phyloP scores from a whole-genome alignment of 805 yeast genomes.

The Wickerhamomyces sydowiorum region DNA sequence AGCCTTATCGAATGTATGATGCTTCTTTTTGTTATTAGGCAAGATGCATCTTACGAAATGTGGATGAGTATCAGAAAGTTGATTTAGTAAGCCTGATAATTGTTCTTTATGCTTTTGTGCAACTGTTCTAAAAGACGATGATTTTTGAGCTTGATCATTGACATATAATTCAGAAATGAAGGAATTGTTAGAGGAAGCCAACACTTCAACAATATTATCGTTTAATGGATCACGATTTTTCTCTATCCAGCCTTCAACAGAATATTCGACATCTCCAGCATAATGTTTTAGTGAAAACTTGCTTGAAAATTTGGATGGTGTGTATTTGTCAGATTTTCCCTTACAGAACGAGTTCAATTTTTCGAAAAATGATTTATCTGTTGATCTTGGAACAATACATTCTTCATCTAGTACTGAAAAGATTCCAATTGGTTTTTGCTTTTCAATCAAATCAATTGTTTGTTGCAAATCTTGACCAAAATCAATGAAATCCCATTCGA shows the following conservation, averaged over 20 bases:
- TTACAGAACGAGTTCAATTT: slow-evolving; percentile 68
- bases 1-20: slow-evolving; percentile 65
- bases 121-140: slow-evolving; percentile 61
- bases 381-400: slow-evolving; percentile 87
- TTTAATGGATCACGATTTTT: slow-evolving; percentile 92
- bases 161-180: slow-evolving; percentile 54
- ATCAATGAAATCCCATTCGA: slow-evolving; percentile 94
- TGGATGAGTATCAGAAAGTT: slow-evolving; percentile 78
- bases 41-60: slow-evolving; percentile 95
- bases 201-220: slow-evolving; percentile 59
- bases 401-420: slow-evolving; percentile 89
- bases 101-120: slow-evolving; percentile 90
- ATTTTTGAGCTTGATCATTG: slow-evolving; percentile 27
- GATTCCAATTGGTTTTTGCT: slow-evolving; percentile 66
- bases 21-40: slow-evolving; percentile 74
- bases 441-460: slow-evolving; percentile 88
- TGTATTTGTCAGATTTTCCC: slow-evolving; percentile 48
- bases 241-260: slow-evolving; percentile 87
- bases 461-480: slow-evolving; percentile 94
- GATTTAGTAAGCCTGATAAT: slow-evolving; percentile 61
- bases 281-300: slow-evolving; percentile 88
- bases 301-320: slow-evolving; percentile 63
- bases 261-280: slow-evolving; percentile 95
- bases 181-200: slow-evolving; percentile 49
- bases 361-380: slow-evolving; percentile 76